Conservation (phyloP, 2,329 filamentous ascomycete species). For the Sporothrix dimorphospora region DNA sequence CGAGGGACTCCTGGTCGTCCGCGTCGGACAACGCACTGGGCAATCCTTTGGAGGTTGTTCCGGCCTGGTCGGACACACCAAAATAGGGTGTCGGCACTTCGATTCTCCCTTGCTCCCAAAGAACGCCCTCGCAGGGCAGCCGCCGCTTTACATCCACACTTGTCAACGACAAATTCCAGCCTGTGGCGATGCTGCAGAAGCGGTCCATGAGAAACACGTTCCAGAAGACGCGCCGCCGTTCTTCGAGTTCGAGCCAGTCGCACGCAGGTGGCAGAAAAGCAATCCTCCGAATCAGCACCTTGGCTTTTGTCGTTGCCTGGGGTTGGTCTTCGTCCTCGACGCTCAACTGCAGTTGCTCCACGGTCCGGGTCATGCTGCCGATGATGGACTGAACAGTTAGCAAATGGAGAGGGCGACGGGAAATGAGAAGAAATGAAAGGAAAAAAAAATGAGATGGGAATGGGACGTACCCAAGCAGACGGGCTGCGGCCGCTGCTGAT, state of each 20-base stretch:
- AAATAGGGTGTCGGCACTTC: constrained; percentile 41
- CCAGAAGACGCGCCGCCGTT: constrained; percentile 43
- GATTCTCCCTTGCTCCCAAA: constrained; percentile 40
- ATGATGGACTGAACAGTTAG: no score
- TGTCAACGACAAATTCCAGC: constrained; percentile 42
- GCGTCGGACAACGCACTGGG: not conserved
- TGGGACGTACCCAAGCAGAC: no score
- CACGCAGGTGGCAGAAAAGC: constrained; percentile 35
- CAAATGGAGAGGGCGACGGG: no score
- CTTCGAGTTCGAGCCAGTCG: constrained; percentile 40
- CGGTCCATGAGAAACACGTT: constrained; percentile 44
- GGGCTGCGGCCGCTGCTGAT: constrained; percentile 41
- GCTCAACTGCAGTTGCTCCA: constrained; percentile 43
- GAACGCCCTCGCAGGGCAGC: constrained; percentile 41
- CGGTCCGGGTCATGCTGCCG: constrained; percentile 44
- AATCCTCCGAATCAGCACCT: constrained; percentile 22
- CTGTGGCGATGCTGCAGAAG: constrained; percentile 38
- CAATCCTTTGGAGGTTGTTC: no score
- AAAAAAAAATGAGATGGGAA: no score
- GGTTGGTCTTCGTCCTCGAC: constrained; percentile 45
- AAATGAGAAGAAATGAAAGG: no score
- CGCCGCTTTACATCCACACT: constrained; percentile 40
- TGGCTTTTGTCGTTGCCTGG: constrained; percentile 36
- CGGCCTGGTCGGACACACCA: constrained; percentile 45
- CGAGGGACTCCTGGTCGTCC: no score